phyloP scores from a whole-genome alignment of 352 stramenopile genomes.

The Globisporangium rhizosaccharum region DNA sequence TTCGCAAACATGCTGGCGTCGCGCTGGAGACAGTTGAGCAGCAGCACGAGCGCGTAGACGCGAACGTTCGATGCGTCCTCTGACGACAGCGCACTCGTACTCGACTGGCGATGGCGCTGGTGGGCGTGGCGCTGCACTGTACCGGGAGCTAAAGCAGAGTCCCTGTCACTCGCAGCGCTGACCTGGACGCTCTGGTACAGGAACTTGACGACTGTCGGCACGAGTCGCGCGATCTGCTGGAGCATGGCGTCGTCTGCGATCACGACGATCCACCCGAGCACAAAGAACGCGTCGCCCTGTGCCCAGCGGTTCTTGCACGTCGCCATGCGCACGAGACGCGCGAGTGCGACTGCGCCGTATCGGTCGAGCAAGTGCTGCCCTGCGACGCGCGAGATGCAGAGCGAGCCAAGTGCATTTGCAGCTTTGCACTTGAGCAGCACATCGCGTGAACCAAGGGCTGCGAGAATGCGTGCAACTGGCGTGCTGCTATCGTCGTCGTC shows the following conservation, averaged over 20 bases:
- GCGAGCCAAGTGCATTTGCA: constrained; percentile 60
- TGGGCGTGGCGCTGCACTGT: neutral
- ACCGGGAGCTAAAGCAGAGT: neutral
- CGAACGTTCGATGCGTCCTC: constrained; percentile 62
- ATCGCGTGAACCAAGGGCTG: constrained; percentile 46
- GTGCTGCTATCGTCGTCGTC: neutral
- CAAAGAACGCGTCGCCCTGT: constrained; percentile 67
- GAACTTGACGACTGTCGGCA: constrained; percentile 37
- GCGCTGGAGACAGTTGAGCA: constrained; percentile 70
- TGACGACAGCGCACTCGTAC: constrained; percentile 17
- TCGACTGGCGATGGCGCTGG: too few species aligned
- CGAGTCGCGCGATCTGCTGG: constrained; percentile 26
- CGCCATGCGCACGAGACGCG: constrained; percentile 47
- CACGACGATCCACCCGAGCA: constrained; percentile 71
- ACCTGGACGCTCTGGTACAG: constrained; percentile 33
- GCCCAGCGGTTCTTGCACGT: constrained; percentile 69
- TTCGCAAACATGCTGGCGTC: constrained; percentile 27
- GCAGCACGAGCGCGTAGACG: constrained; percentile 65
- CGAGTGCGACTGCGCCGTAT: constrained; percentile 31
- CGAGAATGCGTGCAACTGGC: constrained; percentile 33
- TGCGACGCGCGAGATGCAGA: constrained; percentile 70
- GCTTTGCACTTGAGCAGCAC: constrained; percentile 79
- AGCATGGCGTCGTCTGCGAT: constrained; percentile 53
- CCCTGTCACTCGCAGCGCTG: neutral
- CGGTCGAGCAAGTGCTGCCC: constrained; percentile 52